These are phyloP conservation scores for Sclerotinia nivalis DNA, from an alignment of 2,329 filamentous ascomycete genomes.

Conservation along the genomic window DNA sequence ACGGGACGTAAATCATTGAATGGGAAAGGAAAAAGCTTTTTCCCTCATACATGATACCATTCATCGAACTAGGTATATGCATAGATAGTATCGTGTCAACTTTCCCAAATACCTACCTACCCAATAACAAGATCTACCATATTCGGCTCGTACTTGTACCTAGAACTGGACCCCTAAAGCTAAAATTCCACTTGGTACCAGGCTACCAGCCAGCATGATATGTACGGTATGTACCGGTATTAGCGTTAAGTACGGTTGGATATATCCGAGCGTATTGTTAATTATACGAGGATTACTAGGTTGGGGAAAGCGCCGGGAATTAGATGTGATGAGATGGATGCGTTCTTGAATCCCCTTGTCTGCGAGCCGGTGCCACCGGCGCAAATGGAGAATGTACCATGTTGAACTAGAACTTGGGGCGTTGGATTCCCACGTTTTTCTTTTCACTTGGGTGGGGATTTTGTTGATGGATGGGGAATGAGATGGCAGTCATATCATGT, in stretches of 20 bases:
- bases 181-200: not conserved
- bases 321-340: not conserved
- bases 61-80: not conserved
- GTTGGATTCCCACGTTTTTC: not conserved
- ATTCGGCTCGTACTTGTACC: not conserved
- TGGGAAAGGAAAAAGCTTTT: not conserved
- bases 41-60: not conserved
- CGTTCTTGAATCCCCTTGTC: not conserved
- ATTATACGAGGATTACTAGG: not conserved
- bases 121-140: not conserved
- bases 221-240: slow-evolving; percentile 1
- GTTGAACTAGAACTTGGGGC: not conserved
- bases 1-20: not conserved
- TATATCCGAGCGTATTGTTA: not conserved
- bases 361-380: not conserved
- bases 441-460: not conserved
- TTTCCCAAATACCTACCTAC: not conserved
- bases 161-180: not conserved
- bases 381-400: not conserved
- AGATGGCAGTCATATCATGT: not conserved
- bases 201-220: not conserved
- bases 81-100: not conserved
- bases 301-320: not conserved
- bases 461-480: not conserved
- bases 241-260: not conserved